Base-by-base conservation (phyloP, 208 protist species). In the Leishmania amazonensis region DNA sequence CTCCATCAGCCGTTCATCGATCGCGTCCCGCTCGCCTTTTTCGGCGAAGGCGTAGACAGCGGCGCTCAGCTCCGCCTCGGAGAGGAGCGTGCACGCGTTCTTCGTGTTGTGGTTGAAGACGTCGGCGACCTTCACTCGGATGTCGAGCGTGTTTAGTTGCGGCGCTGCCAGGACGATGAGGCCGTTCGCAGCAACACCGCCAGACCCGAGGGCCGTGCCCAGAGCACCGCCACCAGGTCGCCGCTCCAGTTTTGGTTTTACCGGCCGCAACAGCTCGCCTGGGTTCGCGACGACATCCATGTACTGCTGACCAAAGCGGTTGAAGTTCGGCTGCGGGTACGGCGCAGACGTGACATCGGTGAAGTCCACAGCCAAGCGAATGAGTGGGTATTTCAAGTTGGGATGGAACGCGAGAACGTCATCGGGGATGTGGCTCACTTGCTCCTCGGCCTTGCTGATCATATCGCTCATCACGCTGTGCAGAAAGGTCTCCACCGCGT, bases 231-330 rank as follows among this genome's bases (percentile, higher is more conserved):
- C 87, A 2, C 68, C 70, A 15, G 68, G 57, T 17, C 81, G 83
- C 60, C 71, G 85, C 51, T 85, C 77, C 38, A 79, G 84, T 68
- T 94, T 96, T 51, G 93, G 90, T 71, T 95, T 94, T 24, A 97
- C 77, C 13, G 91, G 88, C 45, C 88, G 87, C 40, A 98, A 86
- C 58, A 98, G 58, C 62, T 96, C 93, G 19, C 87, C 88, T 21
- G 95, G 93, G 81, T 98, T 98, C 28, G 92, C 95, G 49, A 96
- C 88, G 2, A 96, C 93, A 57, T 96, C 95, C 84, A 96, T 93
- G 84, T 96, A 98, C 79, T 96, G 90, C 87, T 97, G 94, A 0
- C 95, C 95, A 83, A 98, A 96, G n/a, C 95, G 95, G 57, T 94
- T 93, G 51, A 90, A 80, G 77, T 97, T 96, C 6, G 94, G 93